These are phyloP conservation scores for Phytophthora pistaciae DNA, from an alignment of 352 stramenopile genomes.

Conservation along the genomic window DNA sequence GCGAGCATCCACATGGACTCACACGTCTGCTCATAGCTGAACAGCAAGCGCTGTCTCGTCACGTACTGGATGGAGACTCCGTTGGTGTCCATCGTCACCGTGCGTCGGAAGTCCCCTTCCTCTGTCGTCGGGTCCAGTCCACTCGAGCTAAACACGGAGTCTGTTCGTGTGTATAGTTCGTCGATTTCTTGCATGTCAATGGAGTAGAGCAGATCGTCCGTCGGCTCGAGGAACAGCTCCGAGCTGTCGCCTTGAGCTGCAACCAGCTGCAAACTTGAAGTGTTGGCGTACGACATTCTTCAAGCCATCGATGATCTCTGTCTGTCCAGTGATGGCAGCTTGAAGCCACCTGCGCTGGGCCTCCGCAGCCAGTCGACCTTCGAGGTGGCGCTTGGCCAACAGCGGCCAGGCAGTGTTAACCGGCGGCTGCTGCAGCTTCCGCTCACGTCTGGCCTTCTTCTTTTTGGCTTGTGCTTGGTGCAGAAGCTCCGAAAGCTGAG, in stretches of 20 bases:
- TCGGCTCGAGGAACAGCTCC: conserved; percentile 9
- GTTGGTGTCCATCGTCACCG: not conserved
- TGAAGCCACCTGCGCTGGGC: not conserved
- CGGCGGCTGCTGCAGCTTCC: not conserved
- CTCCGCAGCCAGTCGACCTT: not conserved
- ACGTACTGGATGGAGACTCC: conserved; percentile 10
- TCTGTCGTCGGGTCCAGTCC: not conserved
- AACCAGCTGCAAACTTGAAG: conserved; percentile 8
- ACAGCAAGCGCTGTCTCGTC: not conserved
- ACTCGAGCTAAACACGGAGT: conserved; percentile 1
- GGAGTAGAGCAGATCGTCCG: conserved; percentile 10
- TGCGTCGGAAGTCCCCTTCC: not conserved
- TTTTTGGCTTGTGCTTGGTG: not conserved
- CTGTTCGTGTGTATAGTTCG: not conserved
- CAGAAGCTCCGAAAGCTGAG: not conserved
- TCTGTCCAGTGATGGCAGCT: not conserved
- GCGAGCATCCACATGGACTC: conserved; percentile 15
- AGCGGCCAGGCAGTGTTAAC: not conserved
- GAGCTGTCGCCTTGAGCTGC: not conserved
- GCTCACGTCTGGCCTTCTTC: not conserved
- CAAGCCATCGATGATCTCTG: not conserved
- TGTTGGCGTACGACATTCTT: conserved; percentile 1
- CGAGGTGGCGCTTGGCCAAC: not conserved
- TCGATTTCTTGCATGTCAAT: conserved; percentile 9
- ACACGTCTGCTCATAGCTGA: conserved; percentile 2